Conservation (phyloP, 257 asterid genomes). For the Salvia miltiorrhiza region DNA sequence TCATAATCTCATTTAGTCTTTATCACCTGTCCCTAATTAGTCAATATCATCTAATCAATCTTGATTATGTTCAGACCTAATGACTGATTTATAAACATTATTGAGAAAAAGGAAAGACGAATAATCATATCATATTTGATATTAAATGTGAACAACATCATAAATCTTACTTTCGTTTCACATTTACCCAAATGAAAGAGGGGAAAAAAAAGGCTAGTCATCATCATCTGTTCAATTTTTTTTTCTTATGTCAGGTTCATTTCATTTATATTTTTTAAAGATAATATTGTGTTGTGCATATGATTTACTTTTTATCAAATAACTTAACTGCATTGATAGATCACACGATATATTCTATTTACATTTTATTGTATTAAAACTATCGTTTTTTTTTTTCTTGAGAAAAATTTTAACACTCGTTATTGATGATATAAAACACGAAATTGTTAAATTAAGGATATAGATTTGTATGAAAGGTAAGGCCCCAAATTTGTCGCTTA, state of each 20-base stretch:
- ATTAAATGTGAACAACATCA: conserved; percentile 23
- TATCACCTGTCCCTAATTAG: conserved; percentile 16
- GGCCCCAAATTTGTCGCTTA: conserved; percentile 21
- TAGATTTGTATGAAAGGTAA: background rate
- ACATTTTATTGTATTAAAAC: too few relatives aligned
- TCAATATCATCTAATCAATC: conserved; percentile 6
- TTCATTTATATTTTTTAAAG: too few relatives aligned
- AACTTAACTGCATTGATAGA: too few relatives aligned
- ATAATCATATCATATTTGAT: background rate
- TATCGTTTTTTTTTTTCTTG: too few relatives aligned
- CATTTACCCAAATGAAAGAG: conserved; percentile 23
- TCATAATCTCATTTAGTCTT: conserved; percentile 9
- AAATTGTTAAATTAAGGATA: background rate
- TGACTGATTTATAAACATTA: background rate
- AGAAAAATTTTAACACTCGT: too few relatives aligned
- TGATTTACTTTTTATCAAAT: too few relatives aligned
- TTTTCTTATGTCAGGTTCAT: background rate
- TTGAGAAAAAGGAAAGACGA: background rate
- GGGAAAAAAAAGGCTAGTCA: background rate
- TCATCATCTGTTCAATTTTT: background rate
- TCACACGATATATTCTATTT: too few relatives aligned
- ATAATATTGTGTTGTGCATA: too few relatives aligned
- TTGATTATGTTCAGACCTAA: conserved; percentile 10
- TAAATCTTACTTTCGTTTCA: conserved; percentile 31
- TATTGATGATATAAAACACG: background rate